Evolutionary conservation across 129 eudicot species (phyloP).

Genomic region (Flaveria linearis): DNA sequence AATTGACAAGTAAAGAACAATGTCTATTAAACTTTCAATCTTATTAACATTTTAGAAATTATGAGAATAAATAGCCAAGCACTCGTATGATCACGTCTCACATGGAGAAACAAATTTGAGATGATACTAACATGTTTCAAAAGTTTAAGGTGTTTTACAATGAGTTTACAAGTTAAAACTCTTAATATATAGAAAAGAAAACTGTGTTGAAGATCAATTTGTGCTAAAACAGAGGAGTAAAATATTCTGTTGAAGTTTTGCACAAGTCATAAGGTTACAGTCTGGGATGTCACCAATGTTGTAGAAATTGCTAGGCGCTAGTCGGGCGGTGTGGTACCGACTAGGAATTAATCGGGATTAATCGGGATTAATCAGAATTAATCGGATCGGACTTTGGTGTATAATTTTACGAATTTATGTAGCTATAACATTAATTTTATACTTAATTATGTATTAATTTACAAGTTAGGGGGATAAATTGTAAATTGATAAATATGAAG

Average conservation of each 20-base stretch:
- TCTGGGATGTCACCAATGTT: not conserved
- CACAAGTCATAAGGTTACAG: not conserved
- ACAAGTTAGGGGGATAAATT: no score
- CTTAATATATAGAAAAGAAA: not conserved
- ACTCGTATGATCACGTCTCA: not conserved
- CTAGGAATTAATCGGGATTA: no score
- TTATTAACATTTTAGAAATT: not conserved
- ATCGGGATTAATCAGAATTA: no score
- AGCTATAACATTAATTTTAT: no score
- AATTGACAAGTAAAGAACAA: not conserved
- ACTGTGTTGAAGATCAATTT: not conserved
- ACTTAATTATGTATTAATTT: no score
- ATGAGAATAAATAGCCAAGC: not conserved
- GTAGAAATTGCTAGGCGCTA: no score
- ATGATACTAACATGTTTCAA: not conserved
- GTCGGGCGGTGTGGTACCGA: no score
- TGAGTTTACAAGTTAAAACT: not conserved
- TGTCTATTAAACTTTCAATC: not conserved
- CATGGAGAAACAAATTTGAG: not conserved
- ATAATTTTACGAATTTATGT: no score
- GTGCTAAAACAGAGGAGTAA: not conserved
- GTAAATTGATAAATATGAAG: no score
- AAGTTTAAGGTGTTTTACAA: slow-evolving; percentile 8
- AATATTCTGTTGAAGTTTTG: not conserved
- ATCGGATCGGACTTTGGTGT: no score